Evolutionary conservation across 768 basidiomycete species (phyloP), one percentile per base, ranked within the genome.

Genomic region (Pleurotus tuber-regium): DNA sequence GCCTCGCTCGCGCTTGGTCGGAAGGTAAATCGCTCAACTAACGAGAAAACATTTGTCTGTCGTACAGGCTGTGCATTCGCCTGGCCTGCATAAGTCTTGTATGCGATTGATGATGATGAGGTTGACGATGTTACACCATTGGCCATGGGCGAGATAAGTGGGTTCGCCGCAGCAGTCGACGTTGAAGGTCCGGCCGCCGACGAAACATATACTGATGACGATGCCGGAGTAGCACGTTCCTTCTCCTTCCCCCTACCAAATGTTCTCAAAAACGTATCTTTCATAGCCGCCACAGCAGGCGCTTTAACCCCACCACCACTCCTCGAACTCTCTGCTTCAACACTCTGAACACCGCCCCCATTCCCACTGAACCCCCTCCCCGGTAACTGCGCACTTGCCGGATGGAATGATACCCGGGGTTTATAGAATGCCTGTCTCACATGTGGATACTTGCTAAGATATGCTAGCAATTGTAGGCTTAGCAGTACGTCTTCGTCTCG

Each of bases 361-460:
- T n/a, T n/a, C 18, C 41, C 52, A 30, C 51, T 57, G 35, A 57
- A 53, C 24, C 70, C 61, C 10, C 64, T 65, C 5, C 65, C 60
- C 8, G 69, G 61, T 12, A 77, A 59, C 40, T 70, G 70, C 4
- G 78, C 73, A 24, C 81, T 82, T 7, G 87, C 89, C 0, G 89
- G 89, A 60, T 90, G 89, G 66, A 91, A 92, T n/a, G 83, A 80
- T n/a, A 74, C 69, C 1, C 90, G 78, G 1, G 84, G 86, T 64
- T 92, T 91, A 66, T 98, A 97, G 64, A 99, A 98, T 4, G 94
- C 92, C 61, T 94, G 87, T 8, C 97, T 77, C 3, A 98, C 96
- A 65, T 98, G 96, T 1, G 97, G 94, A 64, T 99, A 98, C 68
- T 99, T 98, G 71, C 89, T 92, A 14, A 98, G 77, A 64, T 99